Conservation (phyloP, 2,329 filamentous ascomycete genomes). For the Colletotrichum tabaci region DNA sequence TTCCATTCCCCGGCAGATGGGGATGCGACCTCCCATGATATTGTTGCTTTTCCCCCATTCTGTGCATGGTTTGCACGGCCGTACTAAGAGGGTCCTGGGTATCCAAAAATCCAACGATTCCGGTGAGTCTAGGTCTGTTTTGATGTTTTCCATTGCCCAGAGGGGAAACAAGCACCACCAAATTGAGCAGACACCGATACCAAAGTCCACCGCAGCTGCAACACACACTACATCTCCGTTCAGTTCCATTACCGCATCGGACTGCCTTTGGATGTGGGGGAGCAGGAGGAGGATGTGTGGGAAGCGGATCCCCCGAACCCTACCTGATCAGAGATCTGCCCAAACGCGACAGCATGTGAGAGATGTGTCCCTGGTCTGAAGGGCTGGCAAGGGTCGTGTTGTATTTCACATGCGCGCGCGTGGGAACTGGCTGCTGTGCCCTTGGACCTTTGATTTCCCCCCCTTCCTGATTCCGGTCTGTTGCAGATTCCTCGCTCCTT, state of each 20-base stretch:
- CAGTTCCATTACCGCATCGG: not conserved
- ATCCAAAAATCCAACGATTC: conserved; percentile 16
- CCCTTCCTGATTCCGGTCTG: conserved; percentile 18
- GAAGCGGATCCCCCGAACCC: conserved; percentile 26
- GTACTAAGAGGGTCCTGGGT: not conserved
- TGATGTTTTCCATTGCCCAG: not conserved
- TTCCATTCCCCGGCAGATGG: conserved; percentile 1
- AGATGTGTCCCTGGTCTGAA: conserved; percentile 3
- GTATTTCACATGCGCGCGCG: conserved; percentile 25
- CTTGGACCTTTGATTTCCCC: not conserved
- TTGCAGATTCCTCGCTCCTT: conserved; percentile 4
- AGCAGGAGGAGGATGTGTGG: not conserved
- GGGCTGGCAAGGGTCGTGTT: not conserved
- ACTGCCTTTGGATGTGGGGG: conserved; percentile 15
- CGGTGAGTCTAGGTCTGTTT: conserved; percentile 5
- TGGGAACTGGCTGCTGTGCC: not conserved
- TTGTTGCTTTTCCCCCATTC: conserved; percentile 4
- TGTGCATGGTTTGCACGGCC: conserved; percentile 10
- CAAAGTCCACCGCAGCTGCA: conserved; percentile 20
- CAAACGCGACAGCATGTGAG: not conserved
- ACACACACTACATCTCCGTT: conserved; percentile 8
- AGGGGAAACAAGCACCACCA: conserved; percentile 5
- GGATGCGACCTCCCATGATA: not conserved
- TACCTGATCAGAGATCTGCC: conserved; percentile 31
- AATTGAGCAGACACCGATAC: not conserved